Conservation (phyloP, 768 basidiomycete genomes). For the Goffeauzyma gilvescens region DNA sequence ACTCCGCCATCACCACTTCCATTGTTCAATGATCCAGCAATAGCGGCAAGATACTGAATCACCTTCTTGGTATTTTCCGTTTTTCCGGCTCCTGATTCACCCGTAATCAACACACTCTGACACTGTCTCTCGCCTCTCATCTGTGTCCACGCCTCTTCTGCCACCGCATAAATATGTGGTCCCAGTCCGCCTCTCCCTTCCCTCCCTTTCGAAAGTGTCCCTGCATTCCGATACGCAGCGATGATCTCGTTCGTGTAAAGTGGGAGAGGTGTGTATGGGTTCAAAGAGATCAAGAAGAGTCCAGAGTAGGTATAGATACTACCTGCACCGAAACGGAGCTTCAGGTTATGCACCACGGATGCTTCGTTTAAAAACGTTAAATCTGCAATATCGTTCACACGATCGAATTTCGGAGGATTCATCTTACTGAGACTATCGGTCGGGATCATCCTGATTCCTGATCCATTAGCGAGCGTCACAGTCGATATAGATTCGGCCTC, state of each 20-base stretch:
- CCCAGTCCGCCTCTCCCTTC: conserved; percentile 54
- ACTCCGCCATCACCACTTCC: conserved; percentile 38
- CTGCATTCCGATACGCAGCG: conserved; percentile 51
- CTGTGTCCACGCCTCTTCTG: conserved; percentile 92
- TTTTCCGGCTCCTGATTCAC: conserved; percentile 97
- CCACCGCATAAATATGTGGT: conserved; percentile 92
- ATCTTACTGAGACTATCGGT: conserved; percentile 75
- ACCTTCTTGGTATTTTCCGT: conserved; percentile 97
- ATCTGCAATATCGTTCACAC: conserved; percentile 94
- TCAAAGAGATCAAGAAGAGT: conserved; percentile 92
- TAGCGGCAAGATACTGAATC: conserved; percentile 95
- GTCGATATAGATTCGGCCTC: too few relatives aligned
- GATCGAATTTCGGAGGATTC: conserved; percentile 97
- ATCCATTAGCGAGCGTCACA: too few relatives aligned
- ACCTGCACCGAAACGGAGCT: conserved; percentile 72
- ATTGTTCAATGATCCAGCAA: conserved; percentile 46
- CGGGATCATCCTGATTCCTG: conserved; percentile 51
- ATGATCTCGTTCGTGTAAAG: conserved; percentile 44
- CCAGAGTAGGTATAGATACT: conserved; percentile 77
- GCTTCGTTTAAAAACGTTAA: conserved; percentile 96
- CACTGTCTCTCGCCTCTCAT: conserved; percentile 96
- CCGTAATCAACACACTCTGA: conserved; percentile 97
- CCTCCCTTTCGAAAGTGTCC: too few relatives aligned
- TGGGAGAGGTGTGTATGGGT: conserved; percentile 82
- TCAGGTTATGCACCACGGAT: conserved; percentile 92